phyloP scores from a whole-genome alignment of 2,329 filamentous ascomycete genomes.

The Aspergillus aculeatus region DNA sequence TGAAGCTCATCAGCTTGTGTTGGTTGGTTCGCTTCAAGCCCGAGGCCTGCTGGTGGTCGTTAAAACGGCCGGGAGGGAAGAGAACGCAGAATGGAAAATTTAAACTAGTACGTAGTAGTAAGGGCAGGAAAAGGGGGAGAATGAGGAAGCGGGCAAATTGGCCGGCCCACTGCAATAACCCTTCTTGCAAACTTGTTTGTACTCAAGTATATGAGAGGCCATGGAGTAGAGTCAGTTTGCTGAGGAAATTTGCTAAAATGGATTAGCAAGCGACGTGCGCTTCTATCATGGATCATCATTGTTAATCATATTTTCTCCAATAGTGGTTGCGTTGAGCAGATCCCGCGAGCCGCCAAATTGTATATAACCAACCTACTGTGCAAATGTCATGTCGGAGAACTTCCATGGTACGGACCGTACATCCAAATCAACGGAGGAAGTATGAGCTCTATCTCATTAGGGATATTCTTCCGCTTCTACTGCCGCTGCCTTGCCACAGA shows the following conservation, averaged over 20 bases:
- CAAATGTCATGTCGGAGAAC: background rate
- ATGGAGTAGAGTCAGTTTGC: too few relatives aligned
- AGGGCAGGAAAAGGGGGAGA: conserved; percentile 8
- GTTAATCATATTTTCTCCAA: too few relatives aligned
- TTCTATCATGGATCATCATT: too few relatives aligned
- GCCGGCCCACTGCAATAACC: background rate
- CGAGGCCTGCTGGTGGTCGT: background rate
- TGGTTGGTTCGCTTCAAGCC: background rate
- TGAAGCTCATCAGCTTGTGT: background rate
- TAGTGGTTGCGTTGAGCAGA: background rate
- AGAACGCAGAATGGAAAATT: background rate
- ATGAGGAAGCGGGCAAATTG: background rate
- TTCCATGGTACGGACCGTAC: background rate
- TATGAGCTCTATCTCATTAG: background rate
- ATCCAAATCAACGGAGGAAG: background rate
- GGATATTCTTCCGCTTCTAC: background rate
- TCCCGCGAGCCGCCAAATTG: background rate
- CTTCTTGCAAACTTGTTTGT: too few relatives aligned
- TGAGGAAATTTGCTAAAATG: too few relatives aligned
- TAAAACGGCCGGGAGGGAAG: conserved; percentile 9
- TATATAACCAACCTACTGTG: background rate
- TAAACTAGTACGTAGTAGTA: background rate
- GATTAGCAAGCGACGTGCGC: too few relatives aligned
- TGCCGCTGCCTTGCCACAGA: too few relatives aligned
- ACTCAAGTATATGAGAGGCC: too few relatives aligned